Percentiles rank a stretch among this genome's conserved stretches.
Conservation (phyloP, 495 filamentous ascomycete genomes). For the Tuber magnatum region DNA sequence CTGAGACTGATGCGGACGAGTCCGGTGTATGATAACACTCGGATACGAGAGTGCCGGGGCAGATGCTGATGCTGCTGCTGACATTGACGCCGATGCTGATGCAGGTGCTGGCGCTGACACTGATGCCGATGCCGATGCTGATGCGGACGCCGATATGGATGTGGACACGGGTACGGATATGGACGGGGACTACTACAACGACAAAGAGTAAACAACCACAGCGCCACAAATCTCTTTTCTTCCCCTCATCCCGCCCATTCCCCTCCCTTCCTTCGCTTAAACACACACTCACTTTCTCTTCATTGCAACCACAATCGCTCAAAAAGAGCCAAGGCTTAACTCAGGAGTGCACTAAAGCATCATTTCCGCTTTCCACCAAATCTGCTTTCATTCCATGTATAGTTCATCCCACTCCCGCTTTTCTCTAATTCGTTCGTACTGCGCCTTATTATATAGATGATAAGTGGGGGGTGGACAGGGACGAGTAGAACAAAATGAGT, state of each 20-base stretch:
- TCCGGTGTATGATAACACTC: background rate
- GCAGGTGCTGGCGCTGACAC: background rate
- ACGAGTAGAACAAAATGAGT: background rate
- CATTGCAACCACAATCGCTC: background rate
- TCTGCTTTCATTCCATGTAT: background rate
- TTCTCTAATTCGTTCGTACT: background rate
- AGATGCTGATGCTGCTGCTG: background rate
- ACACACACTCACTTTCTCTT: background rate
- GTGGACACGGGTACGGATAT: background rate
- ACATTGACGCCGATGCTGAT: background rate
- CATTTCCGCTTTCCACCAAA: background rate
- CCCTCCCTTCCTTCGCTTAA: background rate
- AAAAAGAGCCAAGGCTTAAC: background rate
- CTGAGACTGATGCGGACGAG: background rate
- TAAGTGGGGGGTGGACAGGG: background rate
- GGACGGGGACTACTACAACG: background rate
- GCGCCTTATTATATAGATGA: background rate
- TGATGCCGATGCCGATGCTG: background rate
- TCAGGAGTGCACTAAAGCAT: background rate
- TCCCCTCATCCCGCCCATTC: background rate
- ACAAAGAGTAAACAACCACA: background rate
- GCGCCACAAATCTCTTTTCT: background rate
- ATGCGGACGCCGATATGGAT: background rate
- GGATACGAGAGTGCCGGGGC: background rate
- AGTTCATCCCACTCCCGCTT: background rate